Conservation (phyloP, 345 rosid genomes). For the Abelmoschus esculentus region DNA sequence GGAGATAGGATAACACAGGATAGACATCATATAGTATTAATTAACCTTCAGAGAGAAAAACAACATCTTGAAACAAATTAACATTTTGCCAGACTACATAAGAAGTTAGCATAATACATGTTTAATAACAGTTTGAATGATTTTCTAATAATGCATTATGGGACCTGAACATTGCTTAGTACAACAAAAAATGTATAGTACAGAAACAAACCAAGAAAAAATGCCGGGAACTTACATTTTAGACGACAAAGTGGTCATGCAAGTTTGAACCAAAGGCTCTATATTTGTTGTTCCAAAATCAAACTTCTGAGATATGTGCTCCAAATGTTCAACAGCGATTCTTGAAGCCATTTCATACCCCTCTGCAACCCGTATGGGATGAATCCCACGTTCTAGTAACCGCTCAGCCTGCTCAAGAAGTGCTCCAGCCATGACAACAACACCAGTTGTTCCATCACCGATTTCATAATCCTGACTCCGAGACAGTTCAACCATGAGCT, state of each 20-base stretch:
- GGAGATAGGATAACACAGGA: not conserved
- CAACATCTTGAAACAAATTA: not conserved
- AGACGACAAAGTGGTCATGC: constrained; percentile 93
- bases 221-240: constrained; percentile 50
- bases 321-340: constrained; percentile 78
- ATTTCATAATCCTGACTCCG: constrained; percentile 96
- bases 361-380: constrained; percentile 90
- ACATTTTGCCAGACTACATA: not conserved
- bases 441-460: constrained; percentile 99
- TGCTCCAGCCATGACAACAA: constrained; percentile 95
- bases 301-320: constrained; percentile 65
- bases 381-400: constrained; percentile 86
- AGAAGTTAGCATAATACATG: not conserved
- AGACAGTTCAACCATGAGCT: constrained; percentile 87
- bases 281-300: constrained; percentile 49
- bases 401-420: constrained; percentile 93
- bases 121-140: not conserved
- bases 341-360: constrained; percentile 92
- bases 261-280: constrained; percentile 80
- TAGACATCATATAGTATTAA: not conserved
- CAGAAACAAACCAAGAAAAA: not conserved
- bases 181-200: not conserved
- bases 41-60: not conserved
- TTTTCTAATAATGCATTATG: not conserved
- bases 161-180: not conserved